Base-by-base conservation (phyloP, 768 basidiomycete genomes). In the Suillus hirtellus region DNA sequence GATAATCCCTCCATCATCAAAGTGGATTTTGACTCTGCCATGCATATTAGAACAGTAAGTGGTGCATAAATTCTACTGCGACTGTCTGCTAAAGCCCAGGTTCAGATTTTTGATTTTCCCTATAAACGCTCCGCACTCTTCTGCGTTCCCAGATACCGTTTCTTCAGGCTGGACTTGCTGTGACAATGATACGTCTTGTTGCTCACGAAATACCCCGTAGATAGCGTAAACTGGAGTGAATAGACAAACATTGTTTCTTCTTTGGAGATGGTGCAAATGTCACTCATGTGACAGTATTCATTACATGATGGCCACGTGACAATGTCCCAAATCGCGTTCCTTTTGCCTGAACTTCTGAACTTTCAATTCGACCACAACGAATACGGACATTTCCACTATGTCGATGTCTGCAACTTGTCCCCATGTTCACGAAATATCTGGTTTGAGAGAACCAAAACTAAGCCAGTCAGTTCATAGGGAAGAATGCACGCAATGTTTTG, bases 401-500 rank as follows among this genome's bases (percentile, higher is more conserved):
- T 50, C 66, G 24, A 63, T 21, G 34, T 49, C 63, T 17, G 15
- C 77, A 64, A 60, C 68, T 61, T 90, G 89, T 75, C 67, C 79
- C 9, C 90, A 92, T 78, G 73, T 84, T 53, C 72, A 70, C 31
- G 75, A 81, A 27, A 73, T 92, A 24, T 72, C 79, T 54, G 76
- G 69, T 14, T 77, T 93, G 0, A 73, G 79, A 42, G 79, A 79
- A 0, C 92, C 93, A 0, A 83, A 76, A 55, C 77, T 89, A 0
- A 87, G 85, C 4, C 89, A 94, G 65, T 83, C 84, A 0, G 92
- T 95, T 0, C 89, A 95, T 68, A 79, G 95, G 9, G 94, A 97
- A 76, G 96, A 99, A 75, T 99, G 96, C 71, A 97, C 96, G 0
- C 95, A 96, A 64, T 99, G 96, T 72, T 99, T 98, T 73, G 96